Percentiles rank a stretch among this genome's conserved stretches.
Evolutionary conservation across 345 rosid genomes (phyloP).

Genomic region (Sisymbrium altissimum): DNA sequence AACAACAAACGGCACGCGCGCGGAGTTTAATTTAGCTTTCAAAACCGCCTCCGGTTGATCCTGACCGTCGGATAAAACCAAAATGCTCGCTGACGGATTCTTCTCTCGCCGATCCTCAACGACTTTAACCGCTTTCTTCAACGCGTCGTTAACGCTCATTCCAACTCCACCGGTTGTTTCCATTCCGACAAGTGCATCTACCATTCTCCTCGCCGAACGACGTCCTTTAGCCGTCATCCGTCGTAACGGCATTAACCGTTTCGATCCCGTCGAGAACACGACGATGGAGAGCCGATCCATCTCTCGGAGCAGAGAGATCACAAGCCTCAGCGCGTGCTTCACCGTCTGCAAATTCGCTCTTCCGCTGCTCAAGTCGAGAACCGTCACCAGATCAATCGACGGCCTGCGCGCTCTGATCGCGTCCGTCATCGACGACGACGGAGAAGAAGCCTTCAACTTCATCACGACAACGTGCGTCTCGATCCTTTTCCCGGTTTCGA

Average conservation of each 20-base stretch:
- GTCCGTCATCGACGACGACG: slow-evolving; percentile 24
- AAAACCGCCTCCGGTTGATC: slow-evolving; percentile 39
- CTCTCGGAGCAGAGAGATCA: slow-evolving; percentile 55
- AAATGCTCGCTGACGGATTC: slow-evolving; percentile 60
- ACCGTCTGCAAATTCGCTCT: slow-evolving; percentile 46
- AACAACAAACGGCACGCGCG: slow-evolving; percentile 37
- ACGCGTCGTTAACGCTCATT: slow-evolving; percentile 67
- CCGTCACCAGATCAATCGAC: slow-evolving; percentile 75
- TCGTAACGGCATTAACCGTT: slow-evolving; percentile 62
- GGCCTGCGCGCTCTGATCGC: slow-evolving; percentile 40
- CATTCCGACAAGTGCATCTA: slow-evolving; percentile 51
- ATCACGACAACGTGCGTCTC: slow-evolving; percentile 57
- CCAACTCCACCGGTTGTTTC: slow-evolving; percentile 41
- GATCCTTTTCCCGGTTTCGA: slow-evolving; percentile 51
- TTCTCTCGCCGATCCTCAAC: slow-evolving; percentile 78
- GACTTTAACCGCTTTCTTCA: slow-evolving; percentile 83
- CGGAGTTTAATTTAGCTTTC: slow-evolving; percentile 18
- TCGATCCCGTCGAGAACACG: slow-evolving; percentile 68
- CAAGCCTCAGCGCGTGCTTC: slow-evolving; percentile 61
- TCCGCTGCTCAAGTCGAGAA: slow-evolving; percentile 59
- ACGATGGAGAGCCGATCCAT: slow-evolving; percentile 79
- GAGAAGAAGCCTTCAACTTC: slow-evolving; percentile 55
- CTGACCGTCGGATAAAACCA: slow-evolving; percentile 57
- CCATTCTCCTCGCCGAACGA: slow-evolving; percentile 56
- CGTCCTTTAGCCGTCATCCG: slow-evolving; percentile 78